Evolutionary conservation across 2,329 filamentous ascomycete genomes (phyloP), one percentile per base, ranked within the genome.

Genomic region (Penicillium psychrosexuale): DNA sequence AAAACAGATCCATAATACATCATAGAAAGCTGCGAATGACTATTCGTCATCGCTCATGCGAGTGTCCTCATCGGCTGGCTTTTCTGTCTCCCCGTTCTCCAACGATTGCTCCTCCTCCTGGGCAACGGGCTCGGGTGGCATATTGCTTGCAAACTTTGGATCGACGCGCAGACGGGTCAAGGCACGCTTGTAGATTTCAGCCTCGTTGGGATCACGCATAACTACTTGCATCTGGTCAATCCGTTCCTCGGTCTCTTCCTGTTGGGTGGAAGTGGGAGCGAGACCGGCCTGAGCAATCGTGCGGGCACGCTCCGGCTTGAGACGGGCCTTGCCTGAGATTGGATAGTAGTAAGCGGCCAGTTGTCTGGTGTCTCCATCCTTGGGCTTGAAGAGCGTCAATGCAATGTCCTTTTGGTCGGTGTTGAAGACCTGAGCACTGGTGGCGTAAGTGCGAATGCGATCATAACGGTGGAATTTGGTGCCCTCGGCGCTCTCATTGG

Each of bases 321-420:
- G 74, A 22, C 76, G 77, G n/a, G 80, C 80, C 65, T 81, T 80
- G 64, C 81, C 79, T 19, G 80, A 69, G 51, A 87, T 80, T 0
- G 84, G 83, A 58, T 86, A 86, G 67, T 84, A 84, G 68, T 84
- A 87, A 13, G 84, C 84, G 1, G 76, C 84, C 64, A 80, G 81
- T 47, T 75, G 73, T 55, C 73, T 76, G 19, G 67, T 59, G 28
- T 68, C 64, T 17, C 61, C 59, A 44, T 71, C 62, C 15, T 60
- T 75, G 0, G 78, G 76, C 60, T 86, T 79, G 63, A 84, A 82
- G 33, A 87, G 69, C 0, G 82, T 81, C 46, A 87, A 52, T 2
- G 82, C 84, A 33, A 86, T 74, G 51, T 85, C 81, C 55, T 77
- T 77, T 55, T 83, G 76, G 6, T 79, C 74, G 2, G 76, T 73